Evolutionary conservation across 2,329 filamentous ascomycete genomes (phyloP).

Genomic region (Aspergillus sp.): DNA sequence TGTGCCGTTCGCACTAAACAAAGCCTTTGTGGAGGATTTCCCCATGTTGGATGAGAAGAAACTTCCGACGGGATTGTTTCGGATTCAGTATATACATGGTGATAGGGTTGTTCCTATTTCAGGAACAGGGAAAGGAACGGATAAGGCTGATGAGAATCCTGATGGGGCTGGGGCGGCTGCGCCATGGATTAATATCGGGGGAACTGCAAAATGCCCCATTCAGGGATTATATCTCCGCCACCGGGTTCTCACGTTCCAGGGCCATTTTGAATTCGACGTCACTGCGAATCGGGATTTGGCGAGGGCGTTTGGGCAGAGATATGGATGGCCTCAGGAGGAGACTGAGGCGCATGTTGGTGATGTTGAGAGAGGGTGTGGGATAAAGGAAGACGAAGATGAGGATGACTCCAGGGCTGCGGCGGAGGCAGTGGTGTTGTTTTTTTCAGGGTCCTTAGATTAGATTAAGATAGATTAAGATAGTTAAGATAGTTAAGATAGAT

Average conservation of each 20-base stretch:
- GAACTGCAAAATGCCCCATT: slow-evolving; percentile 19
- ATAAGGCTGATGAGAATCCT: not conserved
- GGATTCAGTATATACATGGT: slow-evolving; percentile 30
- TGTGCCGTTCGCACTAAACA: slow-evolving; percentile 17
- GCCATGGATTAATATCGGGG: slow-evolving; percentile 26
- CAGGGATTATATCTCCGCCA: slow-evolving; percentile 25
- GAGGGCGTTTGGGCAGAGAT: slow-evolving; percentile 16
- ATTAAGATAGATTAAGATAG: too few species aligned
- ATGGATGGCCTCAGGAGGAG: slow-evolving; percentile 14
- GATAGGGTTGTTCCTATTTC: slow-evolving; percentile 22
- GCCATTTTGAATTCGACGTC: slow-evolving; percentile 28
- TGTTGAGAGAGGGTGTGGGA: slow-evolving; percentile 14
- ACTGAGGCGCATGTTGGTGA: slow-evolving; percentile 12
- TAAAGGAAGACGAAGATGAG: slow-evolving; percentile 14
- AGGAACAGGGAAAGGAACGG: not conserved
- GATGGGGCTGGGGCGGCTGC: slow-evolving; percentile 10
- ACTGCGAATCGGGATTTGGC: slow-evolving; percentile 20
- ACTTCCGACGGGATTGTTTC: slow-evolving; percentile 8
- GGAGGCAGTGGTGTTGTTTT: slow-evolving; percentile 28
- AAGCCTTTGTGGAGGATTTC: slow-evolving; percentile 11
- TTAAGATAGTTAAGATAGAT: too few species aligned
- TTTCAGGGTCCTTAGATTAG: slow-evolving; percentile 11
- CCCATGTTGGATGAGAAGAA: slow-evolving; percentile 4
- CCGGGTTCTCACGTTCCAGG: slow-evolving; percentile 27
- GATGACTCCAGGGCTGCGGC: slow-evolving; percentile 30